phyloP scores from a whole-genome alignment of 768 basidiomycete species.

The Chalciporus pseudorubinellus region DNA sequence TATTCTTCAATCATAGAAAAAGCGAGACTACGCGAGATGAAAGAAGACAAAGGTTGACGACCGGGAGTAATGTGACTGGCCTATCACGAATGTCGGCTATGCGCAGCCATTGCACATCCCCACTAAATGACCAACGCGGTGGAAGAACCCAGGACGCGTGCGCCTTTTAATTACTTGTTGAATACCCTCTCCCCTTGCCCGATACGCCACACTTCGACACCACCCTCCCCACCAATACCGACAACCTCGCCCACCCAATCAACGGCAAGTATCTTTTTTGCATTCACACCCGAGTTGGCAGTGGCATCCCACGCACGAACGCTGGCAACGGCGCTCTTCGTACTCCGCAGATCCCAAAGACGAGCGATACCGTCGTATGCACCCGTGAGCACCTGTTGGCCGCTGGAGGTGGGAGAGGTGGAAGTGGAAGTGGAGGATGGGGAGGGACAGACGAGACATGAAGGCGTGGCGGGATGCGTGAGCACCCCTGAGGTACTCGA shows the following conservation, averaged over 20 bases:
- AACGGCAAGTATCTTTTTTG: slow-evolving; percentile 55
- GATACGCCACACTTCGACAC: slow-evolving; percentile 62
- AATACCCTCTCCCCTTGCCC: slow-evolving; percentile 27
- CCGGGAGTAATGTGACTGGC: too few species aligned
- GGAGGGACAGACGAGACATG: slow-evolving; percentile 45
- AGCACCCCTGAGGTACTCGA: slow-evolving; percentile 43
- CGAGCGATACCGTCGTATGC: slow-evolving; percentile 77
- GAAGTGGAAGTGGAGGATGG: background rate
- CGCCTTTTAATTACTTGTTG: slow-evolving; percentile 3
- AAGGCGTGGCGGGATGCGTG: slow-evolving; percentile 64
- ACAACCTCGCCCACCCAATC: slow-evolving; percentile 58
- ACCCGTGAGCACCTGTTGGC: slow-evolving; percentile 63
- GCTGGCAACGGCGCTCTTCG: slow-evolving; percentile 58
- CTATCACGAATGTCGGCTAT: too few species aligned
- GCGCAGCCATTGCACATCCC: too few species aligned
- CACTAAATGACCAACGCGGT: too few species aligned
- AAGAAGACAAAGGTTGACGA: too few species aligned
- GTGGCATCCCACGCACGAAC: slow-evolving; percentile 58
- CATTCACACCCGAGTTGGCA: slow-evolving; percentile 30
- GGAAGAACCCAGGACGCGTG: too few species aligned
- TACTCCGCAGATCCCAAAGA: slow-evolving; percentile 76
- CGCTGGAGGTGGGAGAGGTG: background rate
- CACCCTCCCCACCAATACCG: slow-evolving; percentile 62
- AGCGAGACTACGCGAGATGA: too few species aligned
- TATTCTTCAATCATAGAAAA: too few species aligned